Evolutionary conservation across 495 filamentous ascomycete genomes (phyloP), one percentile per base, ranked within the genome.

Genomic region (Penicillium coprophilum): DNA sequence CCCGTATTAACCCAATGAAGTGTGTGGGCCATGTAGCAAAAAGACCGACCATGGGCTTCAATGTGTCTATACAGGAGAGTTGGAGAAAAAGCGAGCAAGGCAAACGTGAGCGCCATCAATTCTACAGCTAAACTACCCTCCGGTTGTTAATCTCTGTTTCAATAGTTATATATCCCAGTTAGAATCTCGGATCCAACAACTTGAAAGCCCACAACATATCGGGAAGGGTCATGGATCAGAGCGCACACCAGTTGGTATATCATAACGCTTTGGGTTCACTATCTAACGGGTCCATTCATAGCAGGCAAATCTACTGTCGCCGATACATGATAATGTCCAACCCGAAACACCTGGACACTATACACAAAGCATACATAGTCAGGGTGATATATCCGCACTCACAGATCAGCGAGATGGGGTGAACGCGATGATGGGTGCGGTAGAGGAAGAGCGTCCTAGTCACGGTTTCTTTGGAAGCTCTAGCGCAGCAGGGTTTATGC

Each of bases 401-500:
- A 53, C 19, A 10, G 44, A 27, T 6, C 19, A 50, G 8, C 34
- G 38, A 24, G 64, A 67, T 32, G 69, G 72, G 0, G 70, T 75
- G 4, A 75, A 72, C 55, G 70, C 72, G 2, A 75, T 75, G 70
- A 70, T 75, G 70, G 72, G 70, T 11, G 62, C 69, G 0, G 64
- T 75, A 7, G 70, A 70, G 48, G 70, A 71, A 60, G 71, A 68
- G 17, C 65, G 61, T 9, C 64, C 63, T 15, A 67, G 58, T 4
- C 70, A 73, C 28, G 72, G 69, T 2, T 72, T 73, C 40, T 73
- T 72, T 44, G 72, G 69, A 27, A 73, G 69, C 58, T 72, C 70
- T 4, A 73, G 68, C 43, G 70, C 71, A 0, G 68, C 68, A 15
- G 68, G 68, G 31, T 76, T 76, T 28, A 74, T 74, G 58, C 71